A percentile compares a stretch with the other conserved stretches of the same genome.
Conservation (phyloP, 2,329 filamentous ascomycete genomes). For the Microcyclospora tardicrescens region DNA sequence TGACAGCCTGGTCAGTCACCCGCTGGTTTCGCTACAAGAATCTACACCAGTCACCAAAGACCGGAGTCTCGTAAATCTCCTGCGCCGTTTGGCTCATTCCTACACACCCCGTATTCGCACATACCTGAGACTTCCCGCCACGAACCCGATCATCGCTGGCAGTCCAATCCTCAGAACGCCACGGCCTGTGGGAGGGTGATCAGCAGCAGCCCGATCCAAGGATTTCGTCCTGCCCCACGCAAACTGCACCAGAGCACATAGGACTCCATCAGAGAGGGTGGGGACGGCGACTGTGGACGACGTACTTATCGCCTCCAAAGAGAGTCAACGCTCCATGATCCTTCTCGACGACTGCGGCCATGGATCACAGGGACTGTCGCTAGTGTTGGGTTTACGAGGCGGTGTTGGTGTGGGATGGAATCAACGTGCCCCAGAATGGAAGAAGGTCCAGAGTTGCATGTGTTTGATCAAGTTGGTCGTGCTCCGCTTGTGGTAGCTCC, state of each 20-base stretch:
- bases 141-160: conserved; percentile 65
- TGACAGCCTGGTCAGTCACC: neutral
- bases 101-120: conserved; percentile 1
- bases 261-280: neutral
- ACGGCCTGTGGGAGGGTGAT: conserved; percentile 33
- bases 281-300: neutral
- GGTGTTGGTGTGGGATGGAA: too few species aligned
- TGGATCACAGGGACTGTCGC: neutral
- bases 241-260: too few species aligned
- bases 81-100: too few species aligned
- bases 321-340: conserved; percentile 11
- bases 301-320: conserved; percentile 23
- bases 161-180: conserved; percentile 51
- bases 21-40: too few species aligned
- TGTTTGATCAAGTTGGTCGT: neutral
- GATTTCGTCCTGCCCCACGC: too few species aligned
- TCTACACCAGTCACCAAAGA: too few species aligned
- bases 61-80: too few species aligned
- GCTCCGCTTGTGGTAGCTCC: too few species aligned
- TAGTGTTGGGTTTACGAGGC: too few species aligned
- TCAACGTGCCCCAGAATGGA: too few species aligned
- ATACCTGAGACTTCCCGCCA: conserved; percentile 51
- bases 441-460: too few species aligned
- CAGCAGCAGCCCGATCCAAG: too few species aligned
- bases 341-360: conserved; percentile 3